Base-by-base conservation (phyloP, 1,139 yeast genomes). In the Wickerhamomyces sp. region DNA sequence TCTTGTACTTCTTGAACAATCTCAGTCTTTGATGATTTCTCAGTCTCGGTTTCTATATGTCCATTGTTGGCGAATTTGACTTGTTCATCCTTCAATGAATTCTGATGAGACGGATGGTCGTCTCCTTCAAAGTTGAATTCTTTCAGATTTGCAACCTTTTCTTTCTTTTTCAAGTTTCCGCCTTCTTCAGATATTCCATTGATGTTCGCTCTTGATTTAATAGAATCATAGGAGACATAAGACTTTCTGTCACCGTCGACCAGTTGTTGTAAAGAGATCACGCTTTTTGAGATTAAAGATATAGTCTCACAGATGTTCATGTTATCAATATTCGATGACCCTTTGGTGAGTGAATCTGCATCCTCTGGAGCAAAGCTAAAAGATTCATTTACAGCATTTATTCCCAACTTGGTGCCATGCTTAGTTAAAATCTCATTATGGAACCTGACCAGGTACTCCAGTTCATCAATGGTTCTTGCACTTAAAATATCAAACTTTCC, bases 401-500 rank as follows among this genome's bases (percentile, higher is more conserved):
- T 35, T 4, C 44, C 41, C 4, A 40, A 32, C 18, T 36, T 42
- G 5, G 48, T 45, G 23, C 47, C 50, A 45, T 55, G 52, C 42
- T 61, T 58, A 23, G 53, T 51, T 30, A 65, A 36, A 9, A 68
- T 49, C 26, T 63, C 61, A 46, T 65, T 66, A 47, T 67, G 69
- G 45, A 66, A 58, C 11, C 64, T 55, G 2, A 66, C 55, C 31
- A 70, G 49, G 45, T 60, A 66, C 47, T 73, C 76, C 23, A 87
- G 76, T 61, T 89, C 95, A 55, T 84, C 88, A 37, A 87, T 75
- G 2, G 88, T 84, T 54, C 94, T 70, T 3, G 94, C 93, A 61
- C 94, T 83, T 47, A 89, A 67, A 13, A 86, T 70, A 64, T 89
- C 97, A 45, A 84, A 75, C 52, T 83, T 74, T 4, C 71, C 71